A percentile compares a stretch with the other conserved stretches of the same genome.
Conservation (phyloP, 306 rosid species). For the Inga oerstediana region DNA sequence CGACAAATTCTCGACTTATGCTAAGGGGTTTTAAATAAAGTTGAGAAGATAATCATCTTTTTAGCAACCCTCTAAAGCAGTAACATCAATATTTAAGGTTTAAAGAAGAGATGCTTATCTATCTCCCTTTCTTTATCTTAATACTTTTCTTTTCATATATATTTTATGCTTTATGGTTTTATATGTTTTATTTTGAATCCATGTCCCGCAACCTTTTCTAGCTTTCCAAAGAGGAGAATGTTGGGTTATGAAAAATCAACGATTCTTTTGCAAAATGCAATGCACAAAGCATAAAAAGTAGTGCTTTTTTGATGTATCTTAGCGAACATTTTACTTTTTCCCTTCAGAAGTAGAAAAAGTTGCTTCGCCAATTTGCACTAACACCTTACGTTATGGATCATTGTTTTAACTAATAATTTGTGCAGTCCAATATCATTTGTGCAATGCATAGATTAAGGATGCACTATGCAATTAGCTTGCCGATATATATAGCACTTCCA, state of each 20-base stretch:
- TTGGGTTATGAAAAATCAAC: slow-evolving; percentile 65
- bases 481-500: not conserved
- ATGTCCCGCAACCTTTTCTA: slow-evolving; percentile 51
- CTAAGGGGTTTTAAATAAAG: slow-evolving; percentile 54
- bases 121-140: slow-evolving; percentile 35
- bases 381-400: slow-evolving; percentile 70
- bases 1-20: slow-evolving; percentile 72
- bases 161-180: slow-evolving; percentile 14
- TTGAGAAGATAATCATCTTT: slow-evolving; percentile 63
- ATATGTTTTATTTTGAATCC: slow-evolving; percentile 39
- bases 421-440: slow-evolving; percentile 44
- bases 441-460: not conserved
- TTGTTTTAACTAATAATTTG: slow-evolving; percentile 45
- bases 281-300: slow-evolving; percentile 61
- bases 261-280: slow-evolving; percentile 58
- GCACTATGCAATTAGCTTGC: not conserved
- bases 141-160: slow-evolving; percentile 31
- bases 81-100: slow-evolving; percentile 57
- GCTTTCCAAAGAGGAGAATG: slow-evolving; percentile 68
- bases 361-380: slow-evolving; percentile 66
- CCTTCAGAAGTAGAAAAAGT: slow-evolving; percentile 59
- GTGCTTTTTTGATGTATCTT: slow-evolving; percentile 68
- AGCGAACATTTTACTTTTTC: slow-evolving; percentile 69
- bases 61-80: slow-evolving; percentile 65
- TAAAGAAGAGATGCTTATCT: slow-evolving; percentile 66